Base-by-base conservation (phyloP, 2,329 filamentous ascomycete genomes). In the Talaromyces atroroseus region DNA sequence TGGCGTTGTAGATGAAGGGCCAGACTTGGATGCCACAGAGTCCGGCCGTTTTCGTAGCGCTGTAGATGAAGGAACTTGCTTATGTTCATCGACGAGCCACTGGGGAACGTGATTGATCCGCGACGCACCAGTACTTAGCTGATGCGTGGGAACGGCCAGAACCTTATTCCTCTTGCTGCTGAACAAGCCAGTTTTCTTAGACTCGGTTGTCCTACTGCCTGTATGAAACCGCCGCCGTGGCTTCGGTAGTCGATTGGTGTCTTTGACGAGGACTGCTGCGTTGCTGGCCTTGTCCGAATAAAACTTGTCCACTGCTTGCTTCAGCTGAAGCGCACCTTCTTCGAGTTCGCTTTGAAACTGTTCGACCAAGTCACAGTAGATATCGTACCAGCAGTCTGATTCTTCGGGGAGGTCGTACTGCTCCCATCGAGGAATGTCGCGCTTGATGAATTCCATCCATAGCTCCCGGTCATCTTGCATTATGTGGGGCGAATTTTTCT, bases 361-460 rank as follows among this genome's bases (percentile, higher is more conserved):
- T 44, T 76, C 77, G 61, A 82, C 80, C 66, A 92, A 86, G 60
- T 84, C 83, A 61, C 80, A 76, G 74, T 95, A 96, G 14, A 95
- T 79, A 55, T 87, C 84, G 68, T 86, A 84, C 91, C 91, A 96
- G 58, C 84, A 84, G 36, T 77, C 77, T 0, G 86, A 83, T 60
- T 89, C 80, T 55, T 80, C 79, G 0, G 89, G 88, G 23, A 83
- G 76, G 62, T 85, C 82, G 24, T 83, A 81, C 66, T 87, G 84
- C 44, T 85, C 78, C 70, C 84, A 86, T 56, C 82, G 75, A 1
- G 85, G 84, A 60, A 96, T 89, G 65, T 96, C 85, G 49, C 85
- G 83, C 52, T 83, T 81, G 70, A 97, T 94, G 65, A 96, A 82
- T 26, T 82, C 81, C 44, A 84, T 74, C 92, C 92, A 96, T 59